phyloP scores from a whole-genome alignment of 768 basidiomycete species.

The Termitomyces titanicus region DNA sequence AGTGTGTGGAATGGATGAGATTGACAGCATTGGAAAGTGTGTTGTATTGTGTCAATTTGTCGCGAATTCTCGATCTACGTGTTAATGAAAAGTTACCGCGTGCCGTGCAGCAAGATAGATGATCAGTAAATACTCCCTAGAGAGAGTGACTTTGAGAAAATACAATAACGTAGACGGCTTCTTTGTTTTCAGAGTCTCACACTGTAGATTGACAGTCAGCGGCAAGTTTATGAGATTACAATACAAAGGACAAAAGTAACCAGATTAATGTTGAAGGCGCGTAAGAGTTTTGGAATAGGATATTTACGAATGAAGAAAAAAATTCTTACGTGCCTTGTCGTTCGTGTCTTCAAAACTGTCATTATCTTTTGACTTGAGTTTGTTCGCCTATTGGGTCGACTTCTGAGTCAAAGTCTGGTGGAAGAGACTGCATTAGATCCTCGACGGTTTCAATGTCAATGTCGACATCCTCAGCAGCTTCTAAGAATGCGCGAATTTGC shows the following conservation, averaged over 20 bases:
- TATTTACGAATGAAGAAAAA: conserved; percentile 47
- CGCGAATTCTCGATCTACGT: conserved; percentile 62
- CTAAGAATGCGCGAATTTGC: conserved; percentile 62
- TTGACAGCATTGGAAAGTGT: too few relatives aligned
- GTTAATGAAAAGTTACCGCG: background rate
- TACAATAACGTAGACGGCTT: conserved; percentile 57
- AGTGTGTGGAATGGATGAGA: too few relatives aligned
- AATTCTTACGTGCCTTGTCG: too few relatives aligned
- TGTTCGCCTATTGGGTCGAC: conserved; percentile 21
- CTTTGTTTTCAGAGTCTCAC: conserved; percentile 55
- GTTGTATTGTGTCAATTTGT: conserved; percentile 64
- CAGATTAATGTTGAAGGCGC: conserved; percentile 71
- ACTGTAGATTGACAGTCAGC: conserved; percentile 34
- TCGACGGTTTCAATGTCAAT: conserved; percentile 61
- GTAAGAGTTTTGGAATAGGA: conserved; percentile 63
- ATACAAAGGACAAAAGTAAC: conserved; percentile 33
- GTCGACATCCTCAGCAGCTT: conserved; percentile 69
- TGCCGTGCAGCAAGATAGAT: background rate
- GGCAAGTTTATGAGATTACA: background rate
- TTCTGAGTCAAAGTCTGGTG: conserved; percentile 17
- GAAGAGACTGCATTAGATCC: conserved; percentile 43
- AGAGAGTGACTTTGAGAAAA: conserved; percentile 70
- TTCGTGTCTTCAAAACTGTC: conserved; percentile 7
- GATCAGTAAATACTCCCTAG: conserved; percentile 49
- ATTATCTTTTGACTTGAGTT: conserved; percentile 17